Conservation (phyloP, 495 filamentous ascomycete genomes). For the Penicillium parvum region DNA sequence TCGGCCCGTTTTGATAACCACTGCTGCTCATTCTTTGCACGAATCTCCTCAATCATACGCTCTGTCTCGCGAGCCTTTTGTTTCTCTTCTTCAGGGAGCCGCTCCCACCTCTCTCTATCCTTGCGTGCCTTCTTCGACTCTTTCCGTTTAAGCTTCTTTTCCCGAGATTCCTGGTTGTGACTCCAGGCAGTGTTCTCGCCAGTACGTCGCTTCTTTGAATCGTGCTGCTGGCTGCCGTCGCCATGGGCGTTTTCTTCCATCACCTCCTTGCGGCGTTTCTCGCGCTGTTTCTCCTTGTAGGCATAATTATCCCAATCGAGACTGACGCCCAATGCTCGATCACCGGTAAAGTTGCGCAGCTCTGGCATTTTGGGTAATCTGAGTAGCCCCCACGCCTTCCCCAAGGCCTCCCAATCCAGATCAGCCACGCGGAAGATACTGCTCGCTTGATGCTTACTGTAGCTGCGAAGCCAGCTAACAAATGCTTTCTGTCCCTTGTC, state of each 20-base stretch:
- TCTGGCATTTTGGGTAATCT: constrained; percentile 95
- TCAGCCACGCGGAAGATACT: constrained; percentile 86
- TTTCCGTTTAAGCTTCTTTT: constrained; percentile 58
- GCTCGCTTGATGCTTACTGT: constrained; percentile 83
- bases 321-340: constrained; percentile 56
- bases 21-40: constrained; percentile 49
- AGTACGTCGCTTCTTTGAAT: constrained; percentile 32
- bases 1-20: constrained; percentile 19
- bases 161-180: constrained; percentile 67
- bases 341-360: constrained; percentile 61
- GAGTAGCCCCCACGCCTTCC: constrained; percentile 76
- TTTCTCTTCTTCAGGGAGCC: constrained; percentile 71
- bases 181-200: constrained; percentile 74
- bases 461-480: constrained; percentile 86
- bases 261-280: constrained; percentile 61
- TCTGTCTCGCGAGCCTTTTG: constrained; percentile 66
- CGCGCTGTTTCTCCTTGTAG: constrained; percentile 75
- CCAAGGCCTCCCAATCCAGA: constrained; percentile 79
- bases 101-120: constrained; percentile 61
- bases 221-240: constrained; percentile 24
- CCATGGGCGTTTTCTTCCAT: constrained; percentile 41
- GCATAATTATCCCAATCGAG: constrained; percentile 58
- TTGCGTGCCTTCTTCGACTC: constrained; percentile 71
- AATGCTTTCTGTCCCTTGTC: constrained; percentile 88
- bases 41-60: constrained; percentile 67